Evolutionary conservation across 2,329 filamentous ascomycete species (phyloP), one percentile per base, ranked within the genome.

Genomic region (Amauroascus verrucosus): DNA sequence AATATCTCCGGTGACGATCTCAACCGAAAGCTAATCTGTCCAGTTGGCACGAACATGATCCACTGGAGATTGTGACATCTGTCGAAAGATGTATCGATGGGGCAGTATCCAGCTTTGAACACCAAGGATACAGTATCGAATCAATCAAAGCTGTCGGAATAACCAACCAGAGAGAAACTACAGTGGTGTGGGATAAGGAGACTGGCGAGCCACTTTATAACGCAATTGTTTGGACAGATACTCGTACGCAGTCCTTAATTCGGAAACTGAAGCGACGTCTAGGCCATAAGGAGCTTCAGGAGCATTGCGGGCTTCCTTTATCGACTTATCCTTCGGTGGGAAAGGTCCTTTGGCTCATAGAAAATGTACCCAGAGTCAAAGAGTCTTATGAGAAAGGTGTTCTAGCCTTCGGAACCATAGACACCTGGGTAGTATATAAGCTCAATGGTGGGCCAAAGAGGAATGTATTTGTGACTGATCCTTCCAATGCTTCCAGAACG

Each of bases 1-100:
- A 28, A 26, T 13, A 37, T 24, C 3, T 28, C 20, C 22, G 8
- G 6, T 32, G 22, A n/a, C 11, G 2, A 24, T 35, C 28, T 14
- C 45, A 13, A 41, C 5, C 8, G 20, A 41, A 30, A 22, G 18
- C 47, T 49, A 32, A 49, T 11, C n/a, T 2, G 16, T 51, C 24
- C 65, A 90, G 86, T 68, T 94, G 88, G 88, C 87, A 95, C 67
- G 89, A 95, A 67, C 89, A 95, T 65, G 85, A 94, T 63, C 87
- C 89, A 2, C 71, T 81, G 45, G 86, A 88, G 64, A 80, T 95
- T 50, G 75, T 94, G 44, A 72, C 75, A 51, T 86, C 87, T 0
- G 87, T 91, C 35, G 80, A 88, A 63, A 77, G 78, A 57, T 95
- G 89, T 70, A 89, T 95, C 61, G 84, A 88, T 61, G 80, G 81